Evolutionary conservation across 2,329 filamentous ascomycete genomes (phyloP).

Genomic region (Macrophomina phaseolina): DNA sequence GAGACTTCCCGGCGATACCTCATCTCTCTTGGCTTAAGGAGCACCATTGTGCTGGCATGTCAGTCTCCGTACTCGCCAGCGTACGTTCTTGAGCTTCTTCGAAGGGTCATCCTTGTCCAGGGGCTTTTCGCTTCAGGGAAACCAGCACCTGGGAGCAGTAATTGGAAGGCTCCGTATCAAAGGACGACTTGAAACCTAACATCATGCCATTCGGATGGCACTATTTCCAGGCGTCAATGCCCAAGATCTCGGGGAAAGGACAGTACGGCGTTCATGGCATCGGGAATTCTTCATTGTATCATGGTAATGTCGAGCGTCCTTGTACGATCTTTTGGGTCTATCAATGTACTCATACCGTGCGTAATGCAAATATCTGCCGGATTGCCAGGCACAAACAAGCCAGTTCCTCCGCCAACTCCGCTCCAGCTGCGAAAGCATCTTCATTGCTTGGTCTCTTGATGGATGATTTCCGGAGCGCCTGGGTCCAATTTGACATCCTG

Average conservation of each 20-base stretch:
- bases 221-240: too few species aligned
- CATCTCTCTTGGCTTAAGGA: slow-evolving; percentile 10
- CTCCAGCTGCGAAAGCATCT: not conserved
- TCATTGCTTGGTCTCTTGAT: slow-evolving; percentile 1
- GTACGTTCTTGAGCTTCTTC: slow-evolving; percentile 5
- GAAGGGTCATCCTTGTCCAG: slow-evolving; percentile 2
- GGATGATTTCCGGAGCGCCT: not conserved
- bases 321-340: slow-evolving; percentile 5
- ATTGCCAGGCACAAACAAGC: not conserved
- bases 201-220: not conserved
- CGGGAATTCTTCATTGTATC: not conserved
- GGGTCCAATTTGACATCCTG: slow-evolving; percentile 32
- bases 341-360: not conserved
- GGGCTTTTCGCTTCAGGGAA: not conserved
- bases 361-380: not conserved
- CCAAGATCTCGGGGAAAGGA: too few species aligned
- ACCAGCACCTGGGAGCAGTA: not conserved
- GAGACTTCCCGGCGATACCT: slow-evolving; percentile 11
- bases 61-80: slow-evolving; percentile 12
- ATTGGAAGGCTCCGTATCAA: not conserved
- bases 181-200: not conserved
- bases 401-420: not conserved
- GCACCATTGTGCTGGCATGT: slow-evolving; percentile 17
- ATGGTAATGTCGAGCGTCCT: not conserved
- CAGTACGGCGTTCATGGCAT: too few species aligned